Evolutionary conservation across 1,284 basidiomycete species (phyloP).

Genomic region (Pyrrhoderma lamaoense): DNA sequence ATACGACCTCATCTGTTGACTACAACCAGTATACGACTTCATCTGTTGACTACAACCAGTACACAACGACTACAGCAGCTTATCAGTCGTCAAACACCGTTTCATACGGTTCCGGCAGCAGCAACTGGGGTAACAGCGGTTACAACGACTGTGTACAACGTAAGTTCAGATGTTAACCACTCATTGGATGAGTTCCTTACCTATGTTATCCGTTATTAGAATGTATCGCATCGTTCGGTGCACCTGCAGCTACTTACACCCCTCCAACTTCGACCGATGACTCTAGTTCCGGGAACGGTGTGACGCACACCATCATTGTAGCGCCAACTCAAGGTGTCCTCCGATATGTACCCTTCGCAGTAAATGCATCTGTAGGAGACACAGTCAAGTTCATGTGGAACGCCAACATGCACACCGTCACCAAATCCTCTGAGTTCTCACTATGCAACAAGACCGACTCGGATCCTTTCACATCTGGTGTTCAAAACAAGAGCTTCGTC

Average conservation of each 20-base stretch:
- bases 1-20: not conserved
- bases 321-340: conserved; percentile 68
- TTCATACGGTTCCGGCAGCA: conserved; percentile 59
- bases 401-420: conserved; percentile 70
- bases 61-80: conserved; percentile 23
- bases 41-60: conserved; percentile 2
- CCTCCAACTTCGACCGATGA: conserved; percentile 30
- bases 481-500: conserved; percentile 53
- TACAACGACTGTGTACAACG: conserved; percentile 68
- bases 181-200: not conserved
- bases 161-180: conserved; percentile 30
- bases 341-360: conserved; percentile 63
- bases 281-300: conserved; percentile 31
- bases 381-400: conserved; percentile 68
- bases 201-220: conserved; percentile 31
- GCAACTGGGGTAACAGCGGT: conserved; percentile 47
- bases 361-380: conserved; percentile 69
- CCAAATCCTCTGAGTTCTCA: conserved; percentile 56
- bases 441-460: conserved; percentile 65
- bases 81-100: conserved; percentile 24
- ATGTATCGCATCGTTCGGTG: conserved; percentile 55
- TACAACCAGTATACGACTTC: conserved; percentile 24
- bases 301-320: conserved; percentile 67
- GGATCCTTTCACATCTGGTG: conserved; percentile 55
- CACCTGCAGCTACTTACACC: conserved; percentile 34